These are phyloP conservation scores for Violaceomyces palustris DNA, from an alignment of 1,284 basidiomycete species.

Conservation along the genomic window DNA sequence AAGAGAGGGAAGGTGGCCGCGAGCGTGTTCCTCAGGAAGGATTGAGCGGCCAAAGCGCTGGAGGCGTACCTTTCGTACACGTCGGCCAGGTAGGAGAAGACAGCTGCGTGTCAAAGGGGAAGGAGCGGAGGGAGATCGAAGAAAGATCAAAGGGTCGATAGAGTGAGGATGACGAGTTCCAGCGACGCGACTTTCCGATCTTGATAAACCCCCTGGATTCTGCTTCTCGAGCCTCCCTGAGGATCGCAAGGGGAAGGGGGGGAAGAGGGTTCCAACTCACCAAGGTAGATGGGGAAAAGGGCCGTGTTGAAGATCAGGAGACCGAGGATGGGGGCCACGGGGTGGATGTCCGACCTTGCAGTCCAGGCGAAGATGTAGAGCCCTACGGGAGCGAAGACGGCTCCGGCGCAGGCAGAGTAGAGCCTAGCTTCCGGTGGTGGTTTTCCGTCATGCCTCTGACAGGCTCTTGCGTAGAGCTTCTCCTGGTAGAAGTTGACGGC, in stretches of 20 bases:
- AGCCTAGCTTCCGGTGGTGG: conserved; percentile 56
- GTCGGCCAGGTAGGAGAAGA: conserved; percentile 31
- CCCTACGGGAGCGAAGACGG: conserved; percentile 27
- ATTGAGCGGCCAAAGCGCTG: conserved; percentile 36
- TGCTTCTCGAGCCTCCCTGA: not conserved
- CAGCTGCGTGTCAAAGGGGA: conserved; percentile 7
- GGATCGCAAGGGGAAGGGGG: not conserved
- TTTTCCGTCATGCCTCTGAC: conserved; percentile 46
- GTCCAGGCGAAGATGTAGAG: conserved; percentile 41
- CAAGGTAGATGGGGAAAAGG: conserved; percentile 17
- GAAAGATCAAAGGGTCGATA: not conserved
- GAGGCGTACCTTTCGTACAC: conserved; percentile 50
- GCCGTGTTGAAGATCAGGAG: conserved; percentile 24
- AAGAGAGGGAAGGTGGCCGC: conserved; percentile 31
- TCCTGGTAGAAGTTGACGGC: conserved; percentile 59
- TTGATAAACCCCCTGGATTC: no score
- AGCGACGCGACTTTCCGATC: no score
- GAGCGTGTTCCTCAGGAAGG: conserved; percentile 35
- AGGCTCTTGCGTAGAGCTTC: conserved; percentile 22
- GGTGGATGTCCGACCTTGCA: conserved; percentile 12
- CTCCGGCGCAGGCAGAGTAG: conserved; percentile 46
- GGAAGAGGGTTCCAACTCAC: not conserved
- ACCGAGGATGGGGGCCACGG: conserved; percentile 29
- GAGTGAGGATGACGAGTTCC: no score
- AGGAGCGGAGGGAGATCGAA: not conserved